Evolutionary conservation across 2,329 filamentous ascomycete genomes (phyloP), one percentile per base, ranked within the genome.

Genomic region (Colletotrichum godetiae): DNA sequence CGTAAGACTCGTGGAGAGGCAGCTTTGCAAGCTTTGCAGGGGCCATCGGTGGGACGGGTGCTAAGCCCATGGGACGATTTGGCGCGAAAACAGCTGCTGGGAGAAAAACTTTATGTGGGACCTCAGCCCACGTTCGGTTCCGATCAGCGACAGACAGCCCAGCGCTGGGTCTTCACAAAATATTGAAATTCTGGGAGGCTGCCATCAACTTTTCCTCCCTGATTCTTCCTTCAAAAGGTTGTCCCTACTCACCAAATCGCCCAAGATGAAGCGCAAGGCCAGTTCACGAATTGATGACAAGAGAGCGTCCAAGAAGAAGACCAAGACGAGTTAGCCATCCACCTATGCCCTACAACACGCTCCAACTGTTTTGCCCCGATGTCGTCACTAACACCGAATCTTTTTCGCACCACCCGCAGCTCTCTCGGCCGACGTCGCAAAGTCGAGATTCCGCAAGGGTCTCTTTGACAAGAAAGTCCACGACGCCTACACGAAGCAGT

Each of bases 391-490:
- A 76, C 66, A 75, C 66, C 66, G 56, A 69, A 46, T 15, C 15
- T 37, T 57, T 15, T 42, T 46, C 33, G 33, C 24, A 19, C 33
- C 13, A 29, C 15, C 2, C 35, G 53, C 57, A 89, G 88, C 84
- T 69, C 81, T 90, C 75, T 82, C 82, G 69, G 78, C 82, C 63
- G 83, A 87, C 19, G 87, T 89, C 62, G 87, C 89, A 64, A 85
- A 88, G 77, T 82, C 86, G 74, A 86, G 91, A 57, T 95, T 95
- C 80, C 88, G 91, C 67, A 85, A 88, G 66, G 91, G 90, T 5
- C 88, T 95, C 52, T 94, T 94, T 79, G 88, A 92, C 76, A 80
- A 87, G 67, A 78, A 87, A 29, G 86, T 90, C 42, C 86, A 93
- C 72, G 78, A 88, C 70, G 81, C 86, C 42, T 93, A 94, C 81